Base-by-base conservation (phyloP, 148 eudicot genomes). In the Diospyros lotus region DNA sequence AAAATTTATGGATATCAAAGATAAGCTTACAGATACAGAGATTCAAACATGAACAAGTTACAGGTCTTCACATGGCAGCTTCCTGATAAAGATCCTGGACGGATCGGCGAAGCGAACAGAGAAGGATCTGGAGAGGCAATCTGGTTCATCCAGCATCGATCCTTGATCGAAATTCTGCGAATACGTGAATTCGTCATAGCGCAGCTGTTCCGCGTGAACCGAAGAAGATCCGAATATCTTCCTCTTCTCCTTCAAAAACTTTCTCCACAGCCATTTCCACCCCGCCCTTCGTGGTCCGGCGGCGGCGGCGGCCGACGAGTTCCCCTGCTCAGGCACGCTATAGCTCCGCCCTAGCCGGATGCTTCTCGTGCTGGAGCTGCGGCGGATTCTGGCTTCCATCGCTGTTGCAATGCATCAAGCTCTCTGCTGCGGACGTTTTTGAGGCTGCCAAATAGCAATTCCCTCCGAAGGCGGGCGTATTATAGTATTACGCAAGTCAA, bases 101-200 rank as follows among this genome's bases (percentile, higher is more conserved):
- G 86, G 88, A 75, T 85, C 86, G 52, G 91, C 85, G 41, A 83
- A 87, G 0, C 91, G 69, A 80, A 83, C 77, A 13, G 88, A 87
- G 69, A 87, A 87, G 5, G 91, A 81, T 1, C 84, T 63, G 2
- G 88, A 82, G 9, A 85, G 73, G 15, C 4, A 67, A 71, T 87
- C 91, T 38, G 80, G 70, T 52, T 87, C 87, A 71, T 85, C 88
- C 76, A 76, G 64, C 62, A 69, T 17, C 51, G 50, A 74, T 46
- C 90, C 90, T 43, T 81, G 72, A 78, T 87, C 91, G 48, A 87
- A 87, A 74, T 87, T 87, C 78, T 77, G 87, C 0, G 88, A 82
- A 58, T 87, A 87, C 17, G 83, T 79, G 66, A 77, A 48, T 28
- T 86, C 73, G 75, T 87, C 90, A 62, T 87, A 87, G 52, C 52